These are phyloP conservation scores for Microsporum canis DNA, from an alignment of 2,329 filamentous ascomycete species.

Conservation along the genomic window DNA sequence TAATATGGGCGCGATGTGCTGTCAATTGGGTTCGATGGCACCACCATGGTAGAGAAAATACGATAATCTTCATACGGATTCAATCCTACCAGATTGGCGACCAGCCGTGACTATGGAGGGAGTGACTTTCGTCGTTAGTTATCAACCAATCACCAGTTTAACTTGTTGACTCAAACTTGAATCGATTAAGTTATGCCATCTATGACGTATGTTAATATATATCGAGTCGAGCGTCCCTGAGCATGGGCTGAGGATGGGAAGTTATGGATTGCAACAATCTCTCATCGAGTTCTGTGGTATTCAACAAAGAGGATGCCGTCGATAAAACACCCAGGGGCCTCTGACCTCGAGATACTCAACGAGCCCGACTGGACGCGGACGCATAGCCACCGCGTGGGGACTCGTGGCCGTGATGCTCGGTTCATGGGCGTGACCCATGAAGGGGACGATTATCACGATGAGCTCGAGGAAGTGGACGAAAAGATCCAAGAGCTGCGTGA, in stretches of 20 bases:
- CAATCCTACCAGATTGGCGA: too few relatives aligned
- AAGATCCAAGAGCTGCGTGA: slow-evolving; percentile 19
- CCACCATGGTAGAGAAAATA: too few relatives aligned
- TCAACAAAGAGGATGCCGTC: background rate
- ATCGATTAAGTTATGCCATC: background rate
- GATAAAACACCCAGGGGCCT: slow-evolving; percentile 30
- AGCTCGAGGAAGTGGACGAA: slow-evolving; percentile 20
- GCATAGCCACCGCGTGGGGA: slow-evolving; percentile 33
- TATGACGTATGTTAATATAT: background rate
- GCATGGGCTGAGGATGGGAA: background rate
- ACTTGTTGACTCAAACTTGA: too few relatives aligned
- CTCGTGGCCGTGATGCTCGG: slow-evolving; percentile 27
- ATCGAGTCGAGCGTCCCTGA: background rate
- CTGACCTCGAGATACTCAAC: slow-evolving; percentile 29
- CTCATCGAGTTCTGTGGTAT: background rate
- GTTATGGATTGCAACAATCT: background rate
- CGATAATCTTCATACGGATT: too few relatives aligned
- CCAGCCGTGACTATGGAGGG: too few relatives aligned
- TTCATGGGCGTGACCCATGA: slow-evolving; percentile 30
- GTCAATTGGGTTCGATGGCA: too few relatives aligned
- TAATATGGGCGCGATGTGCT: too few relatives aligned
- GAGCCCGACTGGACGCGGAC: slow-evolving; percentile 35
- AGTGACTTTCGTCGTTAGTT: too few relatives aligned
- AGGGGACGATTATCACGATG: slow-evolving; percentile 19
- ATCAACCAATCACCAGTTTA: too few relatives aligned